These are phyloP conservation scores for Colletotrichum viniferum DNA, from an alignment of 2,329 filamentous ascomycete species.

Conservation along the genomic window DNA sequence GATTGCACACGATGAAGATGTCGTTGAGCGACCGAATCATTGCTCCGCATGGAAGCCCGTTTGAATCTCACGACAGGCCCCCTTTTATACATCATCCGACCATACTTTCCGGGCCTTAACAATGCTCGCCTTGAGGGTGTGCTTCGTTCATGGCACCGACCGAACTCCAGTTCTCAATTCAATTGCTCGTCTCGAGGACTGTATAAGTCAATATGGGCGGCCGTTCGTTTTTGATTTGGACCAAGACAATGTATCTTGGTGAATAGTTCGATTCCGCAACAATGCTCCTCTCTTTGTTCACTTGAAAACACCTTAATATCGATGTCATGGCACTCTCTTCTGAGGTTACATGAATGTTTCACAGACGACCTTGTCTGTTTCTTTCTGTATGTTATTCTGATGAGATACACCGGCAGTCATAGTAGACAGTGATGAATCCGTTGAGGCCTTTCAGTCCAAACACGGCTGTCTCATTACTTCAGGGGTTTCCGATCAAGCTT, in stretches of 20 bases:
- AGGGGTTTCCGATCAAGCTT: not conserved
- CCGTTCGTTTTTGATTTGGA: no score
- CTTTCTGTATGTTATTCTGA: rapidly evolving
- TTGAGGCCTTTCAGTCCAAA: no score
- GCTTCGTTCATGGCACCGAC: rapidly evolving
- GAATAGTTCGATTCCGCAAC: no score
- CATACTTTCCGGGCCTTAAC: rapidly evolving
- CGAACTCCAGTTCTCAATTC: rapidly evolving
- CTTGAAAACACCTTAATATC: no score
- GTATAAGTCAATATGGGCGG: not conserved
- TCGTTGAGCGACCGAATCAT: no score
- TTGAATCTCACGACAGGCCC: rapidly evolving
- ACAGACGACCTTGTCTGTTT: not conserved
- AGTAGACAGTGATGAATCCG: not conserved
- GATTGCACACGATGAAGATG: not conserved
- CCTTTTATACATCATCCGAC: not conserved
- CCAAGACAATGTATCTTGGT: no score
- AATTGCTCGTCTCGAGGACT: not conserved
- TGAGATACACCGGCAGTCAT: rapidly evolving
- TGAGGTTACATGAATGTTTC: no score
- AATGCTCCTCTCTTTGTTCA: no score
- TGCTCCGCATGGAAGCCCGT: not conserved
- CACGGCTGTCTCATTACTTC: rapidly evolving
- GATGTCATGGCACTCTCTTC: no score
- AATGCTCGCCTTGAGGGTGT: rapidly evolving